phyloP scores from a whole-genome alignment of 345 rosid genomes.

The Toxicodendron radicans region DNA sequence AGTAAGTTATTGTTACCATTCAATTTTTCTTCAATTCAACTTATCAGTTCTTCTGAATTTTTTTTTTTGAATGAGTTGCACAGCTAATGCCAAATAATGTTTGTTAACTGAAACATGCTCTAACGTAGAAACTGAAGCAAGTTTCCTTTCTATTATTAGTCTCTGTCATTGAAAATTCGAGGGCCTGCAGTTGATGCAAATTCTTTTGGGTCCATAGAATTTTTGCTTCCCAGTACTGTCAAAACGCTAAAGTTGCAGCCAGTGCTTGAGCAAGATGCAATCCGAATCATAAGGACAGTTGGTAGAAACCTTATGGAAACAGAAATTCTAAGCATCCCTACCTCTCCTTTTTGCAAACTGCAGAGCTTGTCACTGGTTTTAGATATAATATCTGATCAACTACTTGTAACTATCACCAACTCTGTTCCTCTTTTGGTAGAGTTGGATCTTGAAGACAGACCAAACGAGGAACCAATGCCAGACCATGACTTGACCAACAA shows the following conservation, averaged over 20 bases:
- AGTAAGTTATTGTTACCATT: constrained; percentile 38
- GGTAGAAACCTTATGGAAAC: constrained; percentile 23
- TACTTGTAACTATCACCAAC: constrained; percentile 39
- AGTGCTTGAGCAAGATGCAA: constrained; percentile 37
- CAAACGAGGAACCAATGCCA: constrained; percentile 37
- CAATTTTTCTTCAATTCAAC: neutral
- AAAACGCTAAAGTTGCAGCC: constrained; percentile 54
- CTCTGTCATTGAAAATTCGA: constrained; percentile 49
- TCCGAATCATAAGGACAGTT: constrained; percentile 33
- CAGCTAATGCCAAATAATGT: neutral
- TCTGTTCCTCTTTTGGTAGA: constrained; percentile 51
- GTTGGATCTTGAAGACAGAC: constrained; percentile 70
- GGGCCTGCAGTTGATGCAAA: constrained; percentile 37
- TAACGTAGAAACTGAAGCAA: constrained; percentile 16
- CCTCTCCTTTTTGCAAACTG: constrained; percentile 32
- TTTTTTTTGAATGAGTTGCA: neutral
- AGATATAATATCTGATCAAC: constrained; percentile 51
- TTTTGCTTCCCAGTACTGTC: constrained; percentile 43
- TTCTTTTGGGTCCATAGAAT: constrained; percentile 29
- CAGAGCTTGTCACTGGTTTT: constrained; percentile 58
- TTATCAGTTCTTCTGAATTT: neutral
- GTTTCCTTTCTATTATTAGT: constrained; percentile 39
- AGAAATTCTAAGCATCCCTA: constrained; percentile 18
- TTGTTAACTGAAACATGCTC: constrained; percentile 1
- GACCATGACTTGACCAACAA: constrained; percentile 47